Conservation (phyloP, 257 asterid genomes). For the Przewalskia tangutica region DNA sequence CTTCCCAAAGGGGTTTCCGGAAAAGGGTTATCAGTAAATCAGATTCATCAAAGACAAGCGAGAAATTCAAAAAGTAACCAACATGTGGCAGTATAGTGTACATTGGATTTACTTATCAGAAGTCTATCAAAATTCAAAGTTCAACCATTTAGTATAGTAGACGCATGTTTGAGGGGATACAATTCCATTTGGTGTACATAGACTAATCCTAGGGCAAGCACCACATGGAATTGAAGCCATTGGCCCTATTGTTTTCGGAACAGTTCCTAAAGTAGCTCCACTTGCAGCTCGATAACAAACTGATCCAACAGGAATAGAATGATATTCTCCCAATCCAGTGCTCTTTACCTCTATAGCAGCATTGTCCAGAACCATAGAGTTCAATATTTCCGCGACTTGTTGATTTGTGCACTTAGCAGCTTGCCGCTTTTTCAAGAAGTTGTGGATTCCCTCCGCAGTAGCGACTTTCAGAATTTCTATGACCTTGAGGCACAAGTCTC, state of each 20-base stretch:
- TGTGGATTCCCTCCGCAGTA: conserved; percentile 31
- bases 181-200: conserved; percentile 52
- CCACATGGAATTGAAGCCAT: conserved; percentile 75
- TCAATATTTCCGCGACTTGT: conserved; percentile 38
- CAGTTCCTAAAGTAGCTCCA: conserved; percentile 16
- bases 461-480: conserved; percentile 27
- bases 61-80: background rate
- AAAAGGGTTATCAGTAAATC: background rate
- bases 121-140: conserved; percentile 26
- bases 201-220: conserved; percentile 44
- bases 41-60: background rate
- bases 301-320: conserved; percentile 37
- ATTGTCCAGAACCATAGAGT: conserved; percentile 45
- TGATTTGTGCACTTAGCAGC: conserved; percentile 18
- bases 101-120: background rate
- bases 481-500: conserved; percentile 14
- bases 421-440: conserved; percentile 6
- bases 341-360: conserved; percentile 63
- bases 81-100: background rate
- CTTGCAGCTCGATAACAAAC: conserved; percentile 37
- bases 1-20: background rate
- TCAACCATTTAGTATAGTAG: conserved; percentile 54
- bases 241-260: conserved; percentile 23
- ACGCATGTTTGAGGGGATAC: conserved; percentile 61
- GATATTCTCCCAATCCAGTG: conserved; percentile 57